Base-by-base conservation (phyloP, 2,329 filamentous ascomycete genomes). In the Penicillium capsulatum region DNA sequence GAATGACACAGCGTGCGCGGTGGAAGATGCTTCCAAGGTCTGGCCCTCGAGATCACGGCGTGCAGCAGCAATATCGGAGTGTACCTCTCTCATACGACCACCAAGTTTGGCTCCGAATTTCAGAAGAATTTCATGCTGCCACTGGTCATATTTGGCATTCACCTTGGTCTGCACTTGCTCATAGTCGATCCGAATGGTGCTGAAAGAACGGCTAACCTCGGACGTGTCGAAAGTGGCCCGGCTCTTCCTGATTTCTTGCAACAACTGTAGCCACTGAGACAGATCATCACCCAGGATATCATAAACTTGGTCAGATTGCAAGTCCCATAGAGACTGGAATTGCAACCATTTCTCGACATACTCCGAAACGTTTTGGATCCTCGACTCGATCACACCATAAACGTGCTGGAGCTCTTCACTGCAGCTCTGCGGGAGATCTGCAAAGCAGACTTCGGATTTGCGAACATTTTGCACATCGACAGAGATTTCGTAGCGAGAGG, bases 311-410 rank as follows among this genome's bases (percentile, higher is more conserved):
- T 96, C 91, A 2, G 91, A 88, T 62, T 95, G 91, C 41, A 98
- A 75, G 70, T 98, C 92, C 92, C 92, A 98, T 1, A 98, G 76
- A 5, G 91, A 97, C 66, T 98, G 92, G 68, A 97, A 98, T 56
- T 96, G 92, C 31, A 98, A 75, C 92, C 92, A 98, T 66, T 97
- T 94, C 61, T 96, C 89, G 7, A 98, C 88, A 54, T 98, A 98
- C 3, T 75, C 74, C 26, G 85, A 80, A 20, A 97, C 87, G 30
- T 85, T 81, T 11, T 76, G 74, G 3, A 98, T 70, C 66, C 92
- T 94, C 50, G 79, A 80, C 65, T 97, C 90, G 7, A 98, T 79
- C 0, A 84, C 82, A 22, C 76, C 76, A 61, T 97, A 96, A 1
- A 94, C 90, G 44, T 83, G 77, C 31, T 81, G 78, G 14, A 98